Conservation (phyloP, 768 basidiomycete genomes). For the Boletales sp. region DNA sequence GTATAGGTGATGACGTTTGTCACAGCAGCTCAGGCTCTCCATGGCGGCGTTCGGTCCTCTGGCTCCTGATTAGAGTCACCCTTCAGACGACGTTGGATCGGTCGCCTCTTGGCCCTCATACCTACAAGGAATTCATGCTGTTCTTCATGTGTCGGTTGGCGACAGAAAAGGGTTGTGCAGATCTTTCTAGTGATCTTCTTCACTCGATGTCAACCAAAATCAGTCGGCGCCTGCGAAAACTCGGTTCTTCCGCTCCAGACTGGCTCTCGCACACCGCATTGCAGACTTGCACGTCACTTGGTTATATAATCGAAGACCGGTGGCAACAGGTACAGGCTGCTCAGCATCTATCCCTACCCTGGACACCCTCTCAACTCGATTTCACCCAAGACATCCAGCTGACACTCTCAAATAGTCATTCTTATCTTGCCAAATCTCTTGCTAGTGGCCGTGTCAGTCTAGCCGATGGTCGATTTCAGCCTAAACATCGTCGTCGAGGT, state of each 20-base stretch:
- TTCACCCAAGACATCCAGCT: slow-evolving; percentile 30
- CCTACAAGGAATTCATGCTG: slow-evolving; percentile 34
- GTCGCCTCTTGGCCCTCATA: slow-evolving; percentile 5
- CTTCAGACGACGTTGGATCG: slow-evolving; percentile 36
- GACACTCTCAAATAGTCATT: slow-evolving; percentile 28
- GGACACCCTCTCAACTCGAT: slow-evolving; percentile 29
- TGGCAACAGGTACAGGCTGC: slow-evolving; percentile 33
- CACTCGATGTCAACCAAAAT: slow-evolving; percentile 37
- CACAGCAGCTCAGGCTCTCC: slow-evolving; percentile 35
- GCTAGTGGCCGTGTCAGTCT: not conserved
- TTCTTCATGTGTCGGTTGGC: slow-evolving; percentile 26
- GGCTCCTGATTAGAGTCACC: slow-evolving; percentile 47
- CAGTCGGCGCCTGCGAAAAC: slow-evolving; percentile 35
- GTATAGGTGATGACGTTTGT: slow-evolving; percentile 45
- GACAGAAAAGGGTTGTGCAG: not conserved
- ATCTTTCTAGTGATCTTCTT: slow-evolving; percentile 32
- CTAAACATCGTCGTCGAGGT: slow-evolving; percentile 5
- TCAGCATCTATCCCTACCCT: slow-evolving; percentile 26
- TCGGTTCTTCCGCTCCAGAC: slow-evolving; percentile 16
- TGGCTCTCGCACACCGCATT: slow-evolving; percentile 12
- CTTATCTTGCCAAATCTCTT: slow-evolving; percentile 26
- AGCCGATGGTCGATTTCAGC: not conserved
- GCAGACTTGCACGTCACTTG: slow-evolving; percentile 13
- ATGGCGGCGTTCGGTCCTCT: slow-evolving; percentile 51
- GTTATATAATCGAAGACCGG: slow-evolving; percentile 25